Base-by-base conservation (phyloP, 208 protist species). In the Crithidia expoeki region DNA sequence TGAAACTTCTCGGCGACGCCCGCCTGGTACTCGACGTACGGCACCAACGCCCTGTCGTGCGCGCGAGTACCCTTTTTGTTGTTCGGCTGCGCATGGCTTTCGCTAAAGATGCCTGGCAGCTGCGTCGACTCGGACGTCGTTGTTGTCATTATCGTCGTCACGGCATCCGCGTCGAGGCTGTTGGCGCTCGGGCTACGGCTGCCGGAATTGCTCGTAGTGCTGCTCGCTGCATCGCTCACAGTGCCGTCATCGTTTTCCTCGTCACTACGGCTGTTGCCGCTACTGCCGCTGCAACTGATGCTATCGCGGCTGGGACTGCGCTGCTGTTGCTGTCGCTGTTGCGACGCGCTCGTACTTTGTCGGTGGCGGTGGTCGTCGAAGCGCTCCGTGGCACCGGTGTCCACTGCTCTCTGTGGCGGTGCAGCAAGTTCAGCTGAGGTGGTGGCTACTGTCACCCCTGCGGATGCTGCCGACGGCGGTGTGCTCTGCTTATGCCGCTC, bases 291-390 rank as follows among this genome's bases (percentile, higher is more conserved):
- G 61, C 32, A 28, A 28, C 5, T 3, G 33, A 27, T 27, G 59
- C 59, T 53, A 32, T 21, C 12, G 58, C 40, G 49, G 59, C 46
- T 38, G 59, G 36, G 36, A 46, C 46, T 38, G 59, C 30, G 12
- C 34, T 17, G 38, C 21, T 56, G 61, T 11, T 9, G n/a, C 28
- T 53, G 61, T 21, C 30, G n/a, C 1, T 3, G 21, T 30, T 16
- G 59, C 59, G 25, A 32, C 25, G 36, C 12, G 58, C 40, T 63
- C 44, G 12, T 50, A 9, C 12, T 7, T 32, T 25, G 25, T 25
- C 25, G n/a, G 25, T 25, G 50, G 23, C 36, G 36, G 36, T 12
- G 36, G 6, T 6, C 36, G 6, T 12, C 6, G 12, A 42, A 42
- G 36, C 36, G 36, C 10, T 12, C 6, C 10, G 36, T 12, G 36